Base-by-base conservation (phyloP, 1,284 basidiomycete species). In the Ustilago esculenta region DNA sequence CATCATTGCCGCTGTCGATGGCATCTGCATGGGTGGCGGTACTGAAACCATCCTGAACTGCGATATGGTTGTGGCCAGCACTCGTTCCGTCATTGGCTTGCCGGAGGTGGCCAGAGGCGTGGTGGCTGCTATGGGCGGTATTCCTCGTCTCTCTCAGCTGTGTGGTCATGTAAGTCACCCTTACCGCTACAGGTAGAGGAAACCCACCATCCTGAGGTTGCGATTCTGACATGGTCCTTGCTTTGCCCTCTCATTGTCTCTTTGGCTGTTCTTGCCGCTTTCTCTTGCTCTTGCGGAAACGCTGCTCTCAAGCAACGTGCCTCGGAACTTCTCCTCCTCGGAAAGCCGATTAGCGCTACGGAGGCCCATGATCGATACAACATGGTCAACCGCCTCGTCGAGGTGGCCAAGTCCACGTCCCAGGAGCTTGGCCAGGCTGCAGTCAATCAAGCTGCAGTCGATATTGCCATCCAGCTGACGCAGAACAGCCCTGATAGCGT, bases 91-190 rank as follows among this genome's bases (percentile, higher is more conserved):
- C 54, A 89, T 94, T 60, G 90, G 87, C 3, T 85, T 93, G 30
- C 91, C 91, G 0, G 92, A 94, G 75, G 92, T 92, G 2, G 89
- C 88, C 79, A 85, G 90, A 36, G 92, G 92, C 0, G 91, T 92
- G 2, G 81, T 89, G 20, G 91, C 90, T 9, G 84, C 86, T 10
- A 87, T 89, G 74, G 92, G 92, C 74, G 91, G 90, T 86, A 78
- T 76, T 83, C 84, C 52, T 12, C 68, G 77, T 34, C 44, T 81
- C 24, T 73, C 70, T 20, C 71, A 64, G 30, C 68, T 66, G 12
- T 67, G 72, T 43, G 76, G 76, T 49, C 73, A 75, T 40, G 74
- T 60, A 41, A 57, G 65, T 65, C 11, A 18, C 34, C 29, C 36
- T 14, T 29, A 6, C 27, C 27, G 12, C 12, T 29, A 29, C 12